Evolutionary conservation across 2,329 filamentous ascomycete genomes (phyloP), one percentile per base, ranked within the genome.

Genomic region (Penicillium sp.): DNA sequence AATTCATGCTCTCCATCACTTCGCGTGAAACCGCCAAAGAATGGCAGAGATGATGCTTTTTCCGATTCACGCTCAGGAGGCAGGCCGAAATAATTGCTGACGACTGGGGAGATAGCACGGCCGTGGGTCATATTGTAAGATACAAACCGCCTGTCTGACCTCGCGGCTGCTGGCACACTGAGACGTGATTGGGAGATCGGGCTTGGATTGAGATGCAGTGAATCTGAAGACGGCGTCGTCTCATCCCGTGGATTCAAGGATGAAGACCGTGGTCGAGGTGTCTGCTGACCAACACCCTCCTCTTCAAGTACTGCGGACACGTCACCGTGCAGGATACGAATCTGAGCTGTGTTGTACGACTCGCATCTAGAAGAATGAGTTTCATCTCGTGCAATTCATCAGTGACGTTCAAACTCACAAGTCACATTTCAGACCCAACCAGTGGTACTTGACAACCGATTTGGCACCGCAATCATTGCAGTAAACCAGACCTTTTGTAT

Each of bases 391-490:
- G 4, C 6, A 27, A n/a, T 27, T 27, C 10, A 11, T 5, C 10
- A n/a, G 11, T 13, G 12, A 30, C 30, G 2, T 34, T 2, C 3
- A 30, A 27, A 55, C 65, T 53, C 56, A 80, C 52, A 74, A 64
- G 32, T 70, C 80, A 60, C 92, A 98, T 64, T 94, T 95, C 30
- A 95, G 71, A 0, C 92, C 92, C 3, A 96, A 71, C 87, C 92
- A 98, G 65, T 98, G 92, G 59, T 93, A 98, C 18, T 77, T 76
- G 14, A 92, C 87, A 14, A 84, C 84, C 44, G 84, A 89, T 59
- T 88, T 89, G 9, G 85, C 84, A 30, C 82, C 85, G 65, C 92
- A 98, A 66, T 98, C 92, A 60, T 98, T 96, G 65, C 92, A 98
- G 45, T 89, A 79, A 33, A 96, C 79, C 47, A 89, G 77, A 10